phyloP scores from a whole-genome alignment of 1,139 yeast genomes.

The Sugiyamaella grinbergsii region DNA sequence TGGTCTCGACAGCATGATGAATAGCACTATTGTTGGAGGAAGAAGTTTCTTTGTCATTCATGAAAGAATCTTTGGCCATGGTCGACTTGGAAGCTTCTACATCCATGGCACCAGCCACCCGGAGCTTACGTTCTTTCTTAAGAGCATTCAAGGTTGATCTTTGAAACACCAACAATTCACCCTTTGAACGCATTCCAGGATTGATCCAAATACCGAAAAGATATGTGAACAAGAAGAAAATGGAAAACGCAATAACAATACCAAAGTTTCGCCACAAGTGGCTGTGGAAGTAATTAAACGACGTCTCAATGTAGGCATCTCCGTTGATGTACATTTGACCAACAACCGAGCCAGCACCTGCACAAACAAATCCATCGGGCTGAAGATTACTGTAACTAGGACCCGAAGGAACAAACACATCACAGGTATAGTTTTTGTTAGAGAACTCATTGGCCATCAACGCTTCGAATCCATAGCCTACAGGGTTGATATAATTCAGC shows the following conservation, averaged over 20 bases:
- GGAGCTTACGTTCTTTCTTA: conserved; percentile 30
- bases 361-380: conserved; percentile 54
- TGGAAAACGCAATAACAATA: conserved; percentile 57
- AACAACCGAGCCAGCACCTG: conserved; percentile 61
- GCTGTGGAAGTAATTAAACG: conserved; percentile 53
- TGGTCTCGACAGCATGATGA: conserved; percentile 31
- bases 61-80: conserved; percentile 23
- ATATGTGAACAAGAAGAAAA: conserved; percentile 59
- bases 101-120: conserved; percentile 38
- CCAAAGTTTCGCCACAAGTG: conserved; percentile 90
- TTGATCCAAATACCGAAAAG: conserved; percentile 62
- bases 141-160: conserved; percentile 46
- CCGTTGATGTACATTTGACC: conserved; percentile 62
- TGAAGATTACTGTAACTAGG: conserved; percentile 46
- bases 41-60: conserved; percentile 29
- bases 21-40: conserved; percentile 27
- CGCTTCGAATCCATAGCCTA: conserved; percentile 68
- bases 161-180: conserved; percentile 76
- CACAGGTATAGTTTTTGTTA: conserved; percentile 49
- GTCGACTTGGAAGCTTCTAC: conserved; percentile 29
- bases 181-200: conserved; percentile 78
- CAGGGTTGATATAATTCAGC: conserved; percentile 74
- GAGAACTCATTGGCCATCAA: conserved; percentile 65
- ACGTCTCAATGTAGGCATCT: conserved; percentile 51
- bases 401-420: conserved; percentile 55